Evolutionary conservation across 192 early-diverging fungal species (phyloP).

Genomic region (Diversispora epigaea): DNA sequence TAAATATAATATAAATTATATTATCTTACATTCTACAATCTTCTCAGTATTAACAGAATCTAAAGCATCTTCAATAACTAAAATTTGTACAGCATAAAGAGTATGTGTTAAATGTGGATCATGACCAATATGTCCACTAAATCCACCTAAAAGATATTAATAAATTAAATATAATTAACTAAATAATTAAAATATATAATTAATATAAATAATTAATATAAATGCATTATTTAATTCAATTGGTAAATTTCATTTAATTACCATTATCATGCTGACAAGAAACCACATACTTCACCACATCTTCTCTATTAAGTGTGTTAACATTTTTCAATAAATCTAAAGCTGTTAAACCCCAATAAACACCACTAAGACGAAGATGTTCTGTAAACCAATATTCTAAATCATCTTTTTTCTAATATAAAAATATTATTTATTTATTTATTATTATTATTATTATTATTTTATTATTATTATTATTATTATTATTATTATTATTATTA

Average conservation of each 20-base stretch:
- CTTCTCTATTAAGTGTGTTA: constrained; percentile 66
- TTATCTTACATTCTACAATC: constrained; percentile 67
- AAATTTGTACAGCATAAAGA: constrained; percentile 85
- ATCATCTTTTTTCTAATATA: constrained; percentile 69
- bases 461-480: constrained; percentile 1
- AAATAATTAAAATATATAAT: too few relatives aligned
- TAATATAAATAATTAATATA: too few relatives aligned
- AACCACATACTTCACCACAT: constrained; percentile 78
- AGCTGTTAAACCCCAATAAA: constrained; percentile 93
- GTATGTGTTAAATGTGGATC: constrained; percentile 92
- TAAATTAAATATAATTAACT: background rate
- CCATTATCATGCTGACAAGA: constrained; percentile 80
- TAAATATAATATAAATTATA: background rate
- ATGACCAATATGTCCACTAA: constrained; percentile 83
- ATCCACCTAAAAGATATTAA: constrained; percentile 63
- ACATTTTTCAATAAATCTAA: constrained; percentile 67
- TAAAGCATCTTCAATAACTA: constrained; percentile 78
- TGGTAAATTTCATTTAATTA: constrained; percentile 7
- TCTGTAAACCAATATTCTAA: constrained; percentile 94
- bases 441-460: background rate
- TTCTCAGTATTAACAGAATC: constrained; percentile 68
- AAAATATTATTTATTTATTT: background rate
- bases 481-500: constrained; percentile 2
- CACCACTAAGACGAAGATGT: constrained; percentile 85
- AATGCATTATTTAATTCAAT: too few relatives aligned